phyloP scores from a whole-genome alignment of 805 yeast species.

The Metschnikowia noctiluminum region DNA sequence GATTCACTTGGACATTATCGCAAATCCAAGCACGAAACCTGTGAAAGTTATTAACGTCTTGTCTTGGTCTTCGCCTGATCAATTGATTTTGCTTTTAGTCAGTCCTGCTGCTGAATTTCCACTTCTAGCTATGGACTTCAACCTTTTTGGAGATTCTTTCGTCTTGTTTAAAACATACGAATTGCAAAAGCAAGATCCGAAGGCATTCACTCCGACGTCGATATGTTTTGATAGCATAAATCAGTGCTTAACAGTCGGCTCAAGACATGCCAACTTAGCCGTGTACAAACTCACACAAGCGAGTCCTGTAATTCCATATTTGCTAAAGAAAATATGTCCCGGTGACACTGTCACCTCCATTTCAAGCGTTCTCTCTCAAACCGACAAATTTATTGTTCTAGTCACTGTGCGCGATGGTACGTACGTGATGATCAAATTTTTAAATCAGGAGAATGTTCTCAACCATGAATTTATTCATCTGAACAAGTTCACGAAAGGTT shows the following conservation, averaged over 20 bases:
- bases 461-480: constrained; percentile 38
- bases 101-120: constrained; percentile 66
- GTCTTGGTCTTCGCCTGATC: constrained; percentile 17
- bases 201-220: constrained; percentile 38
- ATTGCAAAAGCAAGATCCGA: constrained; percentile 22
- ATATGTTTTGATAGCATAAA: constrained; percentile 39
- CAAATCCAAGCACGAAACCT: constrained; percentile 14
- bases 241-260: constrained; percentile 57
- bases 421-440: constrained; percentile 41
- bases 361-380: constrained; percentile 29
- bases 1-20: not conserved
- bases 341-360: constrained; percentile 71
- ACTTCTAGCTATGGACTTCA: constrained; percentile 41
- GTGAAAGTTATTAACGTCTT: constrained; percentile 53
- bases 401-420: constrained; percentile 67
- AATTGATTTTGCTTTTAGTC: constrained; percentile 47
- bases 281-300: constrained; percentile 41
- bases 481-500: constrained; percentile 70
- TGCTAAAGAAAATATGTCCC: constrained; percentile 41
- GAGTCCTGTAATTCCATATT: constrained; percentile 19
- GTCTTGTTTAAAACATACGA: constrained; percentile 21
- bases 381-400: constrained; percentile 24
- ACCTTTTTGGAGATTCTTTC: constrained; percentile 9
- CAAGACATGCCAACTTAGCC: constrained; percentile 66
- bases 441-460: constrained; percentile 16